A percentile compares a stretch with the other conserved stretches of the same genome.
Evolutionary conservation across 2,329 filamentous ascomycete species (phyloP).

Genomic region (Aspergillus texensis): DNA sequence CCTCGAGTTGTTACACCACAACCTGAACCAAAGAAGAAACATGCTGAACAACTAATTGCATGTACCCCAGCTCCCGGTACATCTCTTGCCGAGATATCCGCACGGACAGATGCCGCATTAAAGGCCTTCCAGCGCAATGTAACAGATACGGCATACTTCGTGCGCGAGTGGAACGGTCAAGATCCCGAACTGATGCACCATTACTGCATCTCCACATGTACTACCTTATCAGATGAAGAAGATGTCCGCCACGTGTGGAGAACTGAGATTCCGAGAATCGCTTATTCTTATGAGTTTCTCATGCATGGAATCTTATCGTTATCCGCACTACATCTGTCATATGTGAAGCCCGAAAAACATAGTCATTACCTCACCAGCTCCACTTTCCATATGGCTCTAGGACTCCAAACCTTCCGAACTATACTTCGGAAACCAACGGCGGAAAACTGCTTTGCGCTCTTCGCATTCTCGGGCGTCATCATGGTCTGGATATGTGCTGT

Average conservation of each 20-base stretch:
- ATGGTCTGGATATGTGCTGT: background rate
- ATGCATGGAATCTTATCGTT: conserved; percentile 37
- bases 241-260: conserved; percentile 34
- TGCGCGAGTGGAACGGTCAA: conserved; percentile 14
- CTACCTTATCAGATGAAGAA: conserved; percentile 9
- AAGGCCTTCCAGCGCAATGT: background rate
- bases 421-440: background rate
- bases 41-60: background rate
- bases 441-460: background rate
- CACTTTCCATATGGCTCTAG: conserved; percentile 18
- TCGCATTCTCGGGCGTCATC: background rate
- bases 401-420: conserved; percentile 10
- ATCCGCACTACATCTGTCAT: conserved; percentile 30
- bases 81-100: background rate
- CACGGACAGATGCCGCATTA: background rate
- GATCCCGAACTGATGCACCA: conserved; percentile 44
- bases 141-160: conserved; percentile 16
- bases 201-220: conserved; percentile 40
- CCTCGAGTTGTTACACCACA: background rate
- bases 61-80: background rate
- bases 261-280: conserved; percentile 32
- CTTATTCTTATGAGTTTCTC: conserved; percentile 33
- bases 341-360: conserved; percentile 17
- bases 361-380: conserved; percentile 16
- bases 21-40: background rate